Evolutionary conservation across 1,139 yeast species (phyloP).

Genomic region (Debaryomyces robertsiae): DNA sequence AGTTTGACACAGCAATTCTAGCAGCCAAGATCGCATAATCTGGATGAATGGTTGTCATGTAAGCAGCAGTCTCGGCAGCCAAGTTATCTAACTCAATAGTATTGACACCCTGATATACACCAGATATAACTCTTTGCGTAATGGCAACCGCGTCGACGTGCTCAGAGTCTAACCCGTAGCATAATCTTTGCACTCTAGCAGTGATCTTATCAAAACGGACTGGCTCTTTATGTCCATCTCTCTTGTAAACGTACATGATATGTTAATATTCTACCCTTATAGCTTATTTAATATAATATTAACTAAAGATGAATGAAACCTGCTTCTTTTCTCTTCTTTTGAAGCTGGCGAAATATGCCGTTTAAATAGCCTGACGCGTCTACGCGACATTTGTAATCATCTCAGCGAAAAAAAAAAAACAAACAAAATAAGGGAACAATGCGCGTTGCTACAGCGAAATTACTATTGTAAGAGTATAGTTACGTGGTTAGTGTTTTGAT

Average conservation of each 20-base stretch:
- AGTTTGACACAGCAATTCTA: conserved; percentile 86
- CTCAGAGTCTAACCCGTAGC: conserved; percentile 80
- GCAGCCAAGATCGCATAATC: conserved; percentile 96
- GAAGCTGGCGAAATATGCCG: conserved; percentile 7
- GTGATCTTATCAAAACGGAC: conserved; percentile 73
- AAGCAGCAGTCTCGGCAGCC: conserved; percentile 97
- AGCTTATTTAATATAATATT: conserved; percentile 4
- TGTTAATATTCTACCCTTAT: conserved; percentile 5
- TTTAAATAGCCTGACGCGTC: conserved; percentile 14
- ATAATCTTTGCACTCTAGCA: conserved; percentile 54
- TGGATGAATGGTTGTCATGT: conserved; percentile 95
- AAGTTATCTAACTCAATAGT: conserved; percentile 89
- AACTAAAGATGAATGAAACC: conserved; percentile 5
- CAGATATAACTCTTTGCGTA: conserved; percentile 85
- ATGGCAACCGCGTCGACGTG: conserved; percentile 89
- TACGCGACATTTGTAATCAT: conserved; percentile 4
- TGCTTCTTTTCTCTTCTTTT: not conserved
- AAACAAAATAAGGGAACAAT: not conserved
- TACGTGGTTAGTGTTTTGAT: not conserved
- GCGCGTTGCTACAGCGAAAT: not conserved
- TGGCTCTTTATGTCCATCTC: conserved; percentile 84
- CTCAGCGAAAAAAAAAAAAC: conserved; percentile 1
- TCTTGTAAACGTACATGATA: conserved; percentile 54
- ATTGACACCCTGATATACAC: conserved; percentile 95
- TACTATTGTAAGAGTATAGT: not conserved